Evolutionary conservation across 805 yeast species (phyloP), one percentile per base, ranked within the genome.

Genomic region (Suhomyces faveliae): DNA sequence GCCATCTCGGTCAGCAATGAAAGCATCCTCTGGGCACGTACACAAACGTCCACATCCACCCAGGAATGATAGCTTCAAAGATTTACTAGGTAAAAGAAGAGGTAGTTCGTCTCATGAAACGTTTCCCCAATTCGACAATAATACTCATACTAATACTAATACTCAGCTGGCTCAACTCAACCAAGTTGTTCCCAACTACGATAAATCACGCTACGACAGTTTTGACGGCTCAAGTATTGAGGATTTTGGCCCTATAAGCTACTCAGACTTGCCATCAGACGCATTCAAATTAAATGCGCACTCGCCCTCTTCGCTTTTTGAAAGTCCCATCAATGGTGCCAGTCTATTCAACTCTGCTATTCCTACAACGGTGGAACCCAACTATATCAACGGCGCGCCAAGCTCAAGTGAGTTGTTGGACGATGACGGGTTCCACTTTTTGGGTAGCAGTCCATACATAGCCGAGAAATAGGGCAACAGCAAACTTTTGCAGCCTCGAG

Each of bases 1-100:
- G 15, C 50, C 60, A 2, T 48, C 47, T 22, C 48, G 30, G 27
- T 44, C 46, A 23, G 49, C 50, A 40, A 35, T 45, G 15, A 56
- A 51, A 37, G 46, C 35, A 35, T 33, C 37, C 10, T 48, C 41
- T 13, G 60, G 62, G 6, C 62, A 58, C 41, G 54, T 59, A 17
- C 59, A 55, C 40, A 59, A 59, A 49, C 55, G 55, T 7, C 13
- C 45, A 11, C 47, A 47, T 29, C 33, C 42, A 8, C 40, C 35
- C 7, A 13, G 24, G 20, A 40, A 30, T 21, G 46, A 43, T 9
- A 35, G 40, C 20, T 35, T 43, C 25, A 43, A 35, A 21, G 46
- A 43, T 8, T n/a, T 24, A 5, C 12, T 33, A 13, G 40, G 42
- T 13, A 15, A 40, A 11, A 33, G 46, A 25, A 15, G 46, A 25